phyloP scores from a whole-genome alignment of 2,329 filamentous ascomycete species.

The Drechmeria coniospora region DNA sequence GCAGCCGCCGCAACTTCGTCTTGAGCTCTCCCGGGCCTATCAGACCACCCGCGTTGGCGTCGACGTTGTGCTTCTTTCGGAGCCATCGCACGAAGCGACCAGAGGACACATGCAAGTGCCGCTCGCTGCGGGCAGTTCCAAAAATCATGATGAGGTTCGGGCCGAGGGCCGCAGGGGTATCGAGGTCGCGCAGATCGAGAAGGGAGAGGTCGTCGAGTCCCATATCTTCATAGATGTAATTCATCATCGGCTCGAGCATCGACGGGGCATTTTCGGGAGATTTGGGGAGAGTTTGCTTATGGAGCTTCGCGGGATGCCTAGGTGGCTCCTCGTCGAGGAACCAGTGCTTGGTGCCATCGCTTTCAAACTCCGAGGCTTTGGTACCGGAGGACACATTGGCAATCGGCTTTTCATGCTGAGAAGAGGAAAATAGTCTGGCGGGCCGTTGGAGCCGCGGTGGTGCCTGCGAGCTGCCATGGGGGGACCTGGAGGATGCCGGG shows the following conservation, averaged over 20 bases:
- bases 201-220: conserved; percentile 71
- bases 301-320: conserved; percentile 31
- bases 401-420: too few relatives aligned
- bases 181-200: conserved; percentile 68
- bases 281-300: conserved; percentile 32
- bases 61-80: conserved; percentile 53
- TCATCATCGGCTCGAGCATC: conserved; percentile 55
- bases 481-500: too few relatives aligned
- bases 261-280: conserved; percentile 53
- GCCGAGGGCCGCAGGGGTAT: conserved; percentile 77
- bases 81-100: conserved; percentile 84
- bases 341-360: conserved; percentile 49
- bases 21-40: conserved; percentile 85
- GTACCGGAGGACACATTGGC: too few relatives aligned
- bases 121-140: conserved; percentile 79
- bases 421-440: conserved; percentile 11
- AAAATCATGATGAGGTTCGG: conserved; percentile 86
- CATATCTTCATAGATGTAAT: conserved; percentile 69
- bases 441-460: conserved; percentile 7
- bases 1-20: conserved; percentile 65
- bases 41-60: conserved; percentile 71
- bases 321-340: conserved; percentile 64
- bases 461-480: too few relatives aligned
- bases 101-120: conserved; percentile 81
- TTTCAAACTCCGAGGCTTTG: too few relatives aligned